Percentiles rank a stretch among this genome's conserved stretches.
phyloP scores from a whole-genome alignment of 2,329 filamentous ascomycete species.

The Cadophora sp. region DNA sequence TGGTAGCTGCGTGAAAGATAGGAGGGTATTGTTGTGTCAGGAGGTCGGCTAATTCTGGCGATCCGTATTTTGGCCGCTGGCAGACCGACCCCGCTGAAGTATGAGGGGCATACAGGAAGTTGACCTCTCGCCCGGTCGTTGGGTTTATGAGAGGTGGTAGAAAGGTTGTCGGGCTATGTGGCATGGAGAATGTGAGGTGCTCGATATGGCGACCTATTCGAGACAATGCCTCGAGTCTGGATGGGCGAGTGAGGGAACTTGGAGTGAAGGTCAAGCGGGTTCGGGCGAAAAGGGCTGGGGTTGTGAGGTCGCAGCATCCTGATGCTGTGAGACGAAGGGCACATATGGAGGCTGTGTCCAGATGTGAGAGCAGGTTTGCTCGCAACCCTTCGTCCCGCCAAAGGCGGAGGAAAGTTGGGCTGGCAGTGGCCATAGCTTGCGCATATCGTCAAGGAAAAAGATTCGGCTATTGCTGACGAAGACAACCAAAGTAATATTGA shows the following conservation, averaged over 20 bases:
- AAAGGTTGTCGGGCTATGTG: constrained; percentile 80
- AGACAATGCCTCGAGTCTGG: constrained; percentile 75
- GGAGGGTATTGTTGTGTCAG: constrained; percentile 88
- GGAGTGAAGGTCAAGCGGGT: constrained; percentile 74
- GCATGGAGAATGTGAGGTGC: constrained; percentile 77
- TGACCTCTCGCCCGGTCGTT: constrained; percentile 76
- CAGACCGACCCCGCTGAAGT: constrained; percentile 67
- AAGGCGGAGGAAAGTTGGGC: constrained; percentile 42
- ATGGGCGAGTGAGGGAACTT: constrained; percentile 76
- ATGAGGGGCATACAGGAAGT: constrained; percentile 83
- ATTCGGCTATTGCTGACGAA: constrained; percentile 21
- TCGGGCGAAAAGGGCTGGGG: constrained; percentile 72
- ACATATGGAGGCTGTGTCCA: constrained; percentile 51
- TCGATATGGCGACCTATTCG: constrained; percentile 81
- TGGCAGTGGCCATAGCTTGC: constrained; percentile 45
- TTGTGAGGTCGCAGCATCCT: constrained; percentile 73
- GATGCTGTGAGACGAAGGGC: constrained; percentile 71
- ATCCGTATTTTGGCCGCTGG: constrained; percentile 78
- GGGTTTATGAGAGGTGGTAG: constrained; percentile 85
- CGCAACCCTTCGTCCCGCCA: constrained; percentile 44
- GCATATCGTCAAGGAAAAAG: constrained; percentile 39
- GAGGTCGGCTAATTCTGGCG: constrained; percentile 78
- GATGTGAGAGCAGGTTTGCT: constrained; percentile 39
- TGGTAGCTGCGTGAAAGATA: constrained; percentile 87
- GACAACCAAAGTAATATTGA: constrained; percentile 13